phyloP scores from a whole-genome alignment of 2,329 filamentous ascomycete genomes.

The Colletotrichum nymphaeae region DNA sequence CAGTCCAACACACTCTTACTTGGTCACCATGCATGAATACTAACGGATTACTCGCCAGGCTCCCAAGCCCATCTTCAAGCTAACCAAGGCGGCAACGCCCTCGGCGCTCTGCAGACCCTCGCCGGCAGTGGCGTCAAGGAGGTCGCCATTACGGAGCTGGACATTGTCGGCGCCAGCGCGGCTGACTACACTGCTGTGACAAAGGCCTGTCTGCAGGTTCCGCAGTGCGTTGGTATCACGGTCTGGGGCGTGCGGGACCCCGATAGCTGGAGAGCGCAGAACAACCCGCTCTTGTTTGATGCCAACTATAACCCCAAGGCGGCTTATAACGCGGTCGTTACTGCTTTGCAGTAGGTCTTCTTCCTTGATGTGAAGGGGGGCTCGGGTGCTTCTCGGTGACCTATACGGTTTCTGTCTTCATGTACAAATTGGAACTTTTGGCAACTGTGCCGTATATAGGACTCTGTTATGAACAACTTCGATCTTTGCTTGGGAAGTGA shows the following conservation, averaged over 20 bases:
- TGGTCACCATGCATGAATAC: background rate
- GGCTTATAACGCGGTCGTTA: slow-evolving; percentile 60
- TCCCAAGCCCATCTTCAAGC: slow-evolving; percentile 66
- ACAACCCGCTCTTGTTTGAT: slow-evolving; percentile 66
- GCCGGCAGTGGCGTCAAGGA: slow-evolving; percentile 62
- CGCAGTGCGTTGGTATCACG: slow-evolving; percentile 74
- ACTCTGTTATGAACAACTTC: background rate
- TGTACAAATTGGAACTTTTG: background rate
- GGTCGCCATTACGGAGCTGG: slow-evolving; percentile 75
- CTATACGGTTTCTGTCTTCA: background rate
- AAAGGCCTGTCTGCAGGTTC: slow-evolving; percentile 67
- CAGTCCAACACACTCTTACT: background rate
- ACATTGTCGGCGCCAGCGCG: slow-evolving; percentile 68
- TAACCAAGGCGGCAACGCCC: slow-evolving; percentile 56
- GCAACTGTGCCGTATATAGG: background rate
- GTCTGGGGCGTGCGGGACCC: slow-evolving; percentile 67
- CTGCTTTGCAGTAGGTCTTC: slow-evolving; percentile 41
- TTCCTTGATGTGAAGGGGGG: background rate
- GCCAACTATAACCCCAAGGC: slow-evolving; percentile 61
- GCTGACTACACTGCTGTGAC: slow-evolving; percentile 69
- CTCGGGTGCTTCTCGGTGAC: background rate
- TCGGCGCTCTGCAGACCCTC: slow-evolving; percentile 63
- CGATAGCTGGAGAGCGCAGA: slow-evolving; percentile 63
- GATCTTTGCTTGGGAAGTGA: too few species aligned
- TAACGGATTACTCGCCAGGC: slow-evolving; percentile 39